Conservation (phyloP, 164 flowering plant species). For the Malania oleifera region DNA sequence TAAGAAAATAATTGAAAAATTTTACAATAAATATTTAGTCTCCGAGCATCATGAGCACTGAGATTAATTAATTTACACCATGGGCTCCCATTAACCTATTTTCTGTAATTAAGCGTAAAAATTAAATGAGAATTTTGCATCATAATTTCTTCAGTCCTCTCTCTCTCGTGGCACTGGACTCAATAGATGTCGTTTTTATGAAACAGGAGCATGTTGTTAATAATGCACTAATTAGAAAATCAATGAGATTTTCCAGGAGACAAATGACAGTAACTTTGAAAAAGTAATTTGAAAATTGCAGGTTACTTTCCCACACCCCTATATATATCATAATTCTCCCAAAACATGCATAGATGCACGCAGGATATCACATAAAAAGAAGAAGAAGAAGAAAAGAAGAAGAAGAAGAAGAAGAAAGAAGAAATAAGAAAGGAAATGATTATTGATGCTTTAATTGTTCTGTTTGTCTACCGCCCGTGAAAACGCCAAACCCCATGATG, state of each 20-base stretch:
- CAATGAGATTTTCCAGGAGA: neutral
- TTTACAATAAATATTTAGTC: no score
- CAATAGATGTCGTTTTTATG: neutral
- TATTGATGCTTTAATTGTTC: conserved; percentile 17
- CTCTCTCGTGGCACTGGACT: no score
- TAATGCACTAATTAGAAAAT: neutral
- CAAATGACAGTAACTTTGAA: neutral
- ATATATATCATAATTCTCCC: no score
- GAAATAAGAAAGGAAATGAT: no score
- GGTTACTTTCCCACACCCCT: neutral
- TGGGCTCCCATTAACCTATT: no score
- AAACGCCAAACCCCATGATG: conserved; percentile 27
- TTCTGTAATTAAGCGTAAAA: no score
- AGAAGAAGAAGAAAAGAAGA: conserved; percentile 15
- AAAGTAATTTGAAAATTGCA: neutral
- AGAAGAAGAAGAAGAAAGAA: conserved; percentile 14
- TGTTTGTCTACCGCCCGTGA: conserved; percentile 27
- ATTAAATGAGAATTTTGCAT: no score
- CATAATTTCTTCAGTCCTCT: no score
- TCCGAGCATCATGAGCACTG: no score
- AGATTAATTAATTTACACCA: no score
- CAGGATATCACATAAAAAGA: conserved; percentile 31
- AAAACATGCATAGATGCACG: conserved; percentile 8
- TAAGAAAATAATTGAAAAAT: no score
- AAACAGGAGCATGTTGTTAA: neutral